Evolutionary conservation across 2,329 filamentous ascomycete genomes (phyloP).

Genomic region (Nemania diffusa): DNA sequence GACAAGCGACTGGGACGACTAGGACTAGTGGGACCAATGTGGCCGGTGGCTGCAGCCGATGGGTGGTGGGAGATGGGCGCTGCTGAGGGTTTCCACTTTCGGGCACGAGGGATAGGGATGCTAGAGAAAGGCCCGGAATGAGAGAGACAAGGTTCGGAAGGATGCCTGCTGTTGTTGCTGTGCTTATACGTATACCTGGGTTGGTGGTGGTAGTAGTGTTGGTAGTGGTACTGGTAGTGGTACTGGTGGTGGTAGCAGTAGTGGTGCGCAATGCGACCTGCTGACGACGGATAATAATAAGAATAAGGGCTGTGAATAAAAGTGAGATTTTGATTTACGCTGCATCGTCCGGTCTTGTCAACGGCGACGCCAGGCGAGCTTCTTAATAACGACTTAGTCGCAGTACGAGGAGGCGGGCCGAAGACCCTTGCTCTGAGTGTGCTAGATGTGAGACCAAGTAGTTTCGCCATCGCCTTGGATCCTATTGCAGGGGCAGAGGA

Average conservation of each 20-base stretch:
- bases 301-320: constrained; percentile 12
- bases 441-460: constrained; percentile 36
- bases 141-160: constrained; percentile 47
- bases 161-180: constrained; percentile 13
- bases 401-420: constrained; percentile 40
- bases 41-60: constrained; percentile 35
- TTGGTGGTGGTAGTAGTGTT: constrained; percentile 1
- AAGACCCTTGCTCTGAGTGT: constrained; percentile 35
- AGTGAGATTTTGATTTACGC: constrained; percentile 33
- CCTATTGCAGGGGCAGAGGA: constrained; percentile 34
- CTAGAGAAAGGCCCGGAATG: constrained; percentile 48
- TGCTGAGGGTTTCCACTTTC: constrained; percentile 43
- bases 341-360: constrained; percentile 39
- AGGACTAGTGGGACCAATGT: constrained; percentile 38
- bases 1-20: constrained; percentile 27
- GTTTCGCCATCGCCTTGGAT: constrained; percentile 37
- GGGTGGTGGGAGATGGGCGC: constrained; percentile 12
- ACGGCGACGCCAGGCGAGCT: constrained; percentile 39
- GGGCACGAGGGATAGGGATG: constrained; percentile 46
- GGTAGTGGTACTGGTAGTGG: neutral
- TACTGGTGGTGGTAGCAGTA: neutral
- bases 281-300: constrained; percentile 6
- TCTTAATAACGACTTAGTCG: constrained; percentile 44
- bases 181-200: too few species aligned
- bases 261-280: constrained; percentile 21